These are phyloP conservation scores for Sugiyamaella novakii DNA, from an alignment of 1,139 yeast species.

Conservation along the genomic window DNA sequence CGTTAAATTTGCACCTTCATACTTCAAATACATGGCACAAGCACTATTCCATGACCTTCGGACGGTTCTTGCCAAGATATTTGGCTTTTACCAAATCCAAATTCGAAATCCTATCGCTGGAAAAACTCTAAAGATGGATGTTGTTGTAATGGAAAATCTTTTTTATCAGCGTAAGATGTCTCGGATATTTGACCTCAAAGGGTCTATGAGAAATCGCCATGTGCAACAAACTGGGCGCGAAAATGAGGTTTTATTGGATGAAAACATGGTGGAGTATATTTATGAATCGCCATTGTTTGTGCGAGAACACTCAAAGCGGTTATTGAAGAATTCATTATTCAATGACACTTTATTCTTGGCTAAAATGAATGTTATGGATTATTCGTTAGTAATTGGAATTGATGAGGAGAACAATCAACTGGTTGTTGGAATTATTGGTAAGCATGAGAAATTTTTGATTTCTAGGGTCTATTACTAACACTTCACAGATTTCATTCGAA, in stretches of 20 bases:
- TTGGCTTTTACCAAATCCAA: slow-evolving; percentile 93
- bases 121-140: slow-evolving; percentile 80
- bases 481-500: slow-evolving; percentile 68
- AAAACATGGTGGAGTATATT: slow-evolving; percentile 96
- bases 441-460: slow-evolving; percentile 9
- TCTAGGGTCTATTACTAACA: slow-evolving; percentile 7
- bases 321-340: slow-evolving; percentile 85
- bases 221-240: slow-evolving; percentile 95
- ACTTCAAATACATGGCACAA: slow-evolving; percentile 94
- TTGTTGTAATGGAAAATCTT: slow-evolving; percentile 92
- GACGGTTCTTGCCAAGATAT: slow-evolving; percentile 89
- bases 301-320: slow-evolving; percentile 84
- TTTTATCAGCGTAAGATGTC: slow-evolving; percentile 83
- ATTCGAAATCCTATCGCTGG: slow-evolving; percentile 77
- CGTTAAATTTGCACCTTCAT: slow-evolving; percentile 93
- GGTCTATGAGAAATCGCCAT: slow-evolving; percentile 96
- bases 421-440: slow-evolving; percentile 87
- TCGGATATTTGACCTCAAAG: slow-evolving; percentile 91
- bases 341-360: slow-evolving; percentile 93
- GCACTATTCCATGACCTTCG: slow-evolving; percentile 94
- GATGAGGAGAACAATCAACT: slow-evolving; percentile 68
- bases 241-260: slow-evolving; percentile 92
- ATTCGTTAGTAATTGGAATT: slow-evolving; percentile 90
- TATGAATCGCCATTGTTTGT: slow-evolving; percentile 96
- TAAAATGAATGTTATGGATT: slow-evolving; percentile 99